Evolutionary conservation across 1,284 basidiomycete genomes (phyloP).

Genomic region (Meripilus lineatus): DNA sequence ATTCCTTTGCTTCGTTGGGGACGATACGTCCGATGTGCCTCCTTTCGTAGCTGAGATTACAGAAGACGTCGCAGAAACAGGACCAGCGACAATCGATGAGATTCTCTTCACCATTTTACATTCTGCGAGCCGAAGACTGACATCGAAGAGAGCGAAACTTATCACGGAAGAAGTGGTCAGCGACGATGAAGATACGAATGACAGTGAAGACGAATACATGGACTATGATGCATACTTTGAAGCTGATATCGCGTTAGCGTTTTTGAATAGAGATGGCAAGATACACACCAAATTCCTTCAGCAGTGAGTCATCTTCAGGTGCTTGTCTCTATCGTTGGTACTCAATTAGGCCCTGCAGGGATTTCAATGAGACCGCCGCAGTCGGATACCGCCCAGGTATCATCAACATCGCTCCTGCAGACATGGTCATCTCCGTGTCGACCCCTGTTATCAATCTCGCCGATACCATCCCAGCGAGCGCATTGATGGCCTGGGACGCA

Average conservation of each 20-base stretch:
- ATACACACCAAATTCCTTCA: no score
- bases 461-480: conserved; percentile 44
- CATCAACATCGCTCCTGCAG: conserved; percentile 39
- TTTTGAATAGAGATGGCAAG: no score
- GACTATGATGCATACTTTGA: conserved; percentile 30
- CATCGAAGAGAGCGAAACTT: no score
- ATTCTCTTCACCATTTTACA: no score
- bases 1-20: conserved; percentile 47
- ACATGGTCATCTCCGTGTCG: conserved; percentile 50
- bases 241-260: no score
- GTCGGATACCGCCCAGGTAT: conserved; percentile 50
- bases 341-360: conserved; percentile 32
- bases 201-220: conserved; percentile 23
- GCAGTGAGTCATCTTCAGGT: no score
- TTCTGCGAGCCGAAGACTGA: no score
- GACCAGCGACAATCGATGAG: conserved; percentile 39
- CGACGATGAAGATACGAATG: conserved; percentile 33
- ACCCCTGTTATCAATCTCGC: conserved; percentile 45
- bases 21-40: conserved; percentile 35
- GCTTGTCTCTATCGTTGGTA: no score
- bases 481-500: conserved; percentile 59
- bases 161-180: not conserved
- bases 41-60: conserved; percentile 34
- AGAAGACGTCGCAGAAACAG: conserved; percentile 36
- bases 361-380: conserved; percentile 51